Evolutionary conservation across 2,329 filamentous ascomycete species (phyloP).

Genomic region (Torrubiellomyces zombiae): DNA sequence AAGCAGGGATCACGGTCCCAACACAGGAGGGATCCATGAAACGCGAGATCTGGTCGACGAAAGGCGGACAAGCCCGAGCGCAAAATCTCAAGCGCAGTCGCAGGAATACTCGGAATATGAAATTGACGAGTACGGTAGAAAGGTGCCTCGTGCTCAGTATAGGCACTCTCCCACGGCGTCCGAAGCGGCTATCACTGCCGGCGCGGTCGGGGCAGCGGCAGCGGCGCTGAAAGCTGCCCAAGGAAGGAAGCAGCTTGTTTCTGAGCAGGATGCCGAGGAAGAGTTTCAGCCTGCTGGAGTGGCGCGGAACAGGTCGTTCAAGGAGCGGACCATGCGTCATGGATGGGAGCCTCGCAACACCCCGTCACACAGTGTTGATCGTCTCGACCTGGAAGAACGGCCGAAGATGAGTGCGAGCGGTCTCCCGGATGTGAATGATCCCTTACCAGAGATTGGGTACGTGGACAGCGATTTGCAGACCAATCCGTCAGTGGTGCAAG

Average conservation of each 20-base stretch:
- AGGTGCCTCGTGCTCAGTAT: conserved; percentile 28
- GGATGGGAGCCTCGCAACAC: conserved; percentile 37
- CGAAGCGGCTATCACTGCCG: conserved; percentile 39
- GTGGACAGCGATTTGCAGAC: conserved; percentile 54
- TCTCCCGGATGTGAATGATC: conserved; percentile 50
- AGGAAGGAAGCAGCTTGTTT: conserved; percentile 23
- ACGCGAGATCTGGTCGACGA: conserved; percentile 22
- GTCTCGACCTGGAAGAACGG: conserved; percentile 33
- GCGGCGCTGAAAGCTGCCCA: conserved; percentile 33
- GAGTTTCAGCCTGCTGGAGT: conserved; percentile 34
- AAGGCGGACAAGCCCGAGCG: conserved; percentile 21
- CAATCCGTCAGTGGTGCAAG: conserved; percentile 71
- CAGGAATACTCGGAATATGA: conserved; percentile 39
- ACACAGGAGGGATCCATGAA: conserved; percentile 24
- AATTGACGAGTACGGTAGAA: conserved; percentile 39
- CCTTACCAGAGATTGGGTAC: conserved; percentile 65
- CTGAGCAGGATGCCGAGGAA: conserved; percentile 17
- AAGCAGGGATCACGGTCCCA: conserved; percentile 20
- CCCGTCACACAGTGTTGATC: conserved; percentile 41
- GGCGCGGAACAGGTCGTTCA: conserved; percentile 46
- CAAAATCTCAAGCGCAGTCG: conserved; percentile 21
- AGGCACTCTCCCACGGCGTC: conserved; percentile 37
- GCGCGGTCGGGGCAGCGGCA: conserved; percentile 36
- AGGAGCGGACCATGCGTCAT: conserved; percentile 40
- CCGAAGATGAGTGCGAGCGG: conserved; percentile 51